phyloP scores from a whole-genome alignment of 768 basidiomycete genomes.

The Cantharellus cinnabarinus region DNA sequence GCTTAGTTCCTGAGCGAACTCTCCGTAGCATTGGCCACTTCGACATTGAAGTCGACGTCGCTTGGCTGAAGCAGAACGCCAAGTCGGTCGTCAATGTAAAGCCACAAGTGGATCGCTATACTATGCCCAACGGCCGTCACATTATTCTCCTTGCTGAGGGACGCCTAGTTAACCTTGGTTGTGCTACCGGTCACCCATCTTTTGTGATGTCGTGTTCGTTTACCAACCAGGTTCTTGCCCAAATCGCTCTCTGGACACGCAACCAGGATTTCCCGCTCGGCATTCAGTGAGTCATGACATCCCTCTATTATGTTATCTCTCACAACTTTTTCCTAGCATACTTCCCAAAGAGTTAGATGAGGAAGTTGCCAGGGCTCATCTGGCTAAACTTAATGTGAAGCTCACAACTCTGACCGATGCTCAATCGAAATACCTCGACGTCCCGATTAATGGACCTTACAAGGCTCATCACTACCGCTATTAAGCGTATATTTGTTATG shows the following conservation, averaged over 20 bases:
- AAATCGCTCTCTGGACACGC: slow-evolving; percentile 94
- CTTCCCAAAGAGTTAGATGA: slow-evolving; percentile 97
- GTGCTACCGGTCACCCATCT: slow-evolving; percentile 96
- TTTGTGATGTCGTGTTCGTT: slow-evolving; percentile 99
- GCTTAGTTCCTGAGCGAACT: slow-evolving; percentile 3
- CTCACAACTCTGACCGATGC: slow-evolving; percentile 51
- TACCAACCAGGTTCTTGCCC: slow-evolving; percentile 93
- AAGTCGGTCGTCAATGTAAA: slow-evolving; percentile 73
- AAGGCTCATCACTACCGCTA: slow-evolving; percentile 53
- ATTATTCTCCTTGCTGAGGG: slow-evolving; percentile 95
- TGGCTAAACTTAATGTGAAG: slow-evolving; percentile 82
- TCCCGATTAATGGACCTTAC: slow-evolving; percentile 66
- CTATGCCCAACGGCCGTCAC: slow-evolving; percentile 81
- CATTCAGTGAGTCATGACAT: slow-evolving; percentile 36
- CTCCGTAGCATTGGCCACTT: slow-evolving; percentile 43
- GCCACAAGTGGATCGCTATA: slow-evolving; percentile 97
- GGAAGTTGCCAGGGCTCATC: slow-evolving; percentile 94
- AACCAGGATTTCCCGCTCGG: slow-evolving; percentile 85
- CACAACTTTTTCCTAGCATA: slow-evolving; percentile 26
- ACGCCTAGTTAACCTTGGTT: slow-evolving; percentile 97
- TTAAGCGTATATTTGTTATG: slow-evolving; percentile 17
- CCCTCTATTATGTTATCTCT: background rate
- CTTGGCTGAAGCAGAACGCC: slow-evolving; percentile 93
- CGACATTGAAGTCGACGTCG: slow-evolving; percentile 67
- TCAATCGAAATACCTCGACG: slow-evolving; percentile 83